A percentile compares a stretch with the other conserved stretches of the same genome.
Conservation (phyloP, 2,329 filamentous ascomycete species). For the Mollisiaceae sp. region DNA sequence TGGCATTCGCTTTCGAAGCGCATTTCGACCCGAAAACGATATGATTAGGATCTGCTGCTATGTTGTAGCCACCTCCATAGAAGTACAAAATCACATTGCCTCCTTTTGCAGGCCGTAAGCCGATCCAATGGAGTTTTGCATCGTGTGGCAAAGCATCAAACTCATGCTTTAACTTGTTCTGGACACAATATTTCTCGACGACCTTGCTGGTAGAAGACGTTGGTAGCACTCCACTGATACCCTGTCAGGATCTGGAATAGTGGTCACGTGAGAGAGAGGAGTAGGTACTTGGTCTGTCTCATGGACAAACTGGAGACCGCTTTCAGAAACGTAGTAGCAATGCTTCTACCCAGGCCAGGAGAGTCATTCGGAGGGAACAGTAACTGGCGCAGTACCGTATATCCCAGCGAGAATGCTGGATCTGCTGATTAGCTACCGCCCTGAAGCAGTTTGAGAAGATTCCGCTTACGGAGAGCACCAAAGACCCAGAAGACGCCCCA, state of each 20-base stretch:
- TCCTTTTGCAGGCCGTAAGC: neutral
- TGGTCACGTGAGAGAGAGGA: neutral
- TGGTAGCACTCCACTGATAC: constrained; percentile 9
- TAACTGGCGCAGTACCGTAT: constrained; percentile 10
- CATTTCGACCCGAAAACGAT: constrained; percentile 47
- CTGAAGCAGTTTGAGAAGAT: neutral
- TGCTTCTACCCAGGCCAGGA: constrained; percentile 12
- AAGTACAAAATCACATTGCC: constrained; percentile 49
- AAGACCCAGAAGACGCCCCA: neutral
- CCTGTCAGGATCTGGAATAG: neutral
- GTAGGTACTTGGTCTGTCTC: constrained; percentile 9
- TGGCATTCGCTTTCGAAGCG: neutral
- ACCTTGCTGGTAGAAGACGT: neutral
- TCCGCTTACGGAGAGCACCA: neutral
- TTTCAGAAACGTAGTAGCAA: constrained; percentile 7
- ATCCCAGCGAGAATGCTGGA: neutral
- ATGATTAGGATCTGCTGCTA: constrained; percentile 46
- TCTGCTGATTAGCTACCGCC: neutral
- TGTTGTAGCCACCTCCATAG: constrained; percentile 58
- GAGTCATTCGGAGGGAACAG: constrained; percentile 16
- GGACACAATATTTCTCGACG: constrained; percentile 11
- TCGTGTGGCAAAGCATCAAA: constrained; percentile 22
- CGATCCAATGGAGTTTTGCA: constrained; percentile 35
- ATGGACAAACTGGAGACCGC: neutral
- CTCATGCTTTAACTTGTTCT: constrained; percentile 11